Base-by-base conservation (phyloP, 192 early-diverging fungal species). In the Coemansia sp. region DNA sequence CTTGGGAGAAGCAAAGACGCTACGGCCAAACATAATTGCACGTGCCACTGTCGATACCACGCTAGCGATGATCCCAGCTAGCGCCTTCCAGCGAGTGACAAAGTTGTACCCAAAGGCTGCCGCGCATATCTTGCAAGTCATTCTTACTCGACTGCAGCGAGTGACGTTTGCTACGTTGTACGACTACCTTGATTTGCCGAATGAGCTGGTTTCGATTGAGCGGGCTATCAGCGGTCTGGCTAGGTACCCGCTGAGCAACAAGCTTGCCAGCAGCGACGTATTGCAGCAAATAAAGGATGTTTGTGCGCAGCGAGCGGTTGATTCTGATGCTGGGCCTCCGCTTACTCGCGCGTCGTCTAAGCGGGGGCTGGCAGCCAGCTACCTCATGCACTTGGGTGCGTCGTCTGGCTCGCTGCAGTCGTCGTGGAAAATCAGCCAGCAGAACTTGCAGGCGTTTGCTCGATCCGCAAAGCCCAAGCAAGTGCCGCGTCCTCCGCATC, bases 61-160 rank as follows among this genome's bases (percentile, higher is more conserved):
- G 0, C 84, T 99, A 36, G 94, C 93, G 21, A 91, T 98, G 42
- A 94, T 99, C 50, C 97, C 97, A 5, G 95, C 90, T 11, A 89
- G 92, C 67, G 95, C 96, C 1, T 99, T 99, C 72, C 89, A 90
- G 66, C 87, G 92, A 51, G 78, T 98, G 58, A 93, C 91, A 11
- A 89, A 90, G 70, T 94, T 95, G 69, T 95, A 94, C 78, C 95
- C 97, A 21, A 90, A 91, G 57, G 92, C 97, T 0, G 94, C 93
- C 0, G 93, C 97, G 36, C 94, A 96, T 65, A 96, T 99, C 39
- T 89, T 94, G 4, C 97, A 96, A 67, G 95, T 98, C 15, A 96
- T 99, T 65, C 70, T 99, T 68, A 95, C 95, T 1, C 88, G 97
- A 36, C 93, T 99, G 68, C 94, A 98, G 78, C 88, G 97, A 1